phyloP scores from a whole-genome alignment of 83 land plant genomes.

The Thuja plicata region DNA sequence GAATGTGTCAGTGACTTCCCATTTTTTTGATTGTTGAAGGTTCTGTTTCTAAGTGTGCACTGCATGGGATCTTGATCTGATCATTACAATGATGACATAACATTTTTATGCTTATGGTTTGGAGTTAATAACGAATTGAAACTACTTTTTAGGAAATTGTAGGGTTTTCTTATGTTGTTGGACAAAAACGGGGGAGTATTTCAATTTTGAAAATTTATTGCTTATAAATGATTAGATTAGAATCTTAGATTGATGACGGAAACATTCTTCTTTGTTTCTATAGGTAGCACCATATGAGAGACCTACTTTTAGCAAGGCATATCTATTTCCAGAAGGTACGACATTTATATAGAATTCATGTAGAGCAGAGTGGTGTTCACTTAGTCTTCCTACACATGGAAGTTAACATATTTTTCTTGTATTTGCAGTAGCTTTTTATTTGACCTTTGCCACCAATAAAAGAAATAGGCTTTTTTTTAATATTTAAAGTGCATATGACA shows the following conservation, averaged over 20 bases:
- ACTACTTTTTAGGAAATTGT: not conserved
- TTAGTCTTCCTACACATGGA: not conserved
- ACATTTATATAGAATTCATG: not conserved
- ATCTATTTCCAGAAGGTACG: slow-evolving; percentile 88
- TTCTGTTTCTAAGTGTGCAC: not conserved
- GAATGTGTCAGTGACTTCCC: not conserved
- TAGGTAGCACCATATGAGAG: slow-evolving; percentile 99
- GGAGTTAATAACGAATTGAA: not conserved
- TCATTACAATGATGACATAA: not conserved
- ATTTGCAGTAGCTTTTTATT: not conserved
- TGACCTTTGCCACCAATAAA: not conserved
- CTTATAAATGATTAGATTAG: not conserved
- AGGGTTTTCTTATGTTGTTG: not conserved
- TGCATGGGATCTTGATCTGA: not conserved
- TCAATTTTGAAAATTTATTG: not conserved
- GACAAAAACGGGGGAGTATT: not conserved
- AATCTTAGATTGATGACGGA: not conserved
- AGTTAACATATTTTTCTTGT: not conserved
- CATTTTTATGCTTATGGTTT: not conserved
- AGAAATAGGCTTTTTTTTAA: not conserved
- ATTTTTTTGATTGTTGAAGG: not conserved
- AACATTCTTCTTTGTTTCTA: not conserved
- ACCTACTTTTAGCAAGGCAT: slow-evolving; percentile 96
- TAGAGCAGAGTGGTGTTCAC: not conserved
- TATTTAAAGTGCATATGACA: not conserved